A percentile compares a stretch with the other conserved stretches of the same genome.
phyloP scores from a whole-genome alignment of 2,329 filamentous ascomycete species.

The Cadophora sp. region DNA sequence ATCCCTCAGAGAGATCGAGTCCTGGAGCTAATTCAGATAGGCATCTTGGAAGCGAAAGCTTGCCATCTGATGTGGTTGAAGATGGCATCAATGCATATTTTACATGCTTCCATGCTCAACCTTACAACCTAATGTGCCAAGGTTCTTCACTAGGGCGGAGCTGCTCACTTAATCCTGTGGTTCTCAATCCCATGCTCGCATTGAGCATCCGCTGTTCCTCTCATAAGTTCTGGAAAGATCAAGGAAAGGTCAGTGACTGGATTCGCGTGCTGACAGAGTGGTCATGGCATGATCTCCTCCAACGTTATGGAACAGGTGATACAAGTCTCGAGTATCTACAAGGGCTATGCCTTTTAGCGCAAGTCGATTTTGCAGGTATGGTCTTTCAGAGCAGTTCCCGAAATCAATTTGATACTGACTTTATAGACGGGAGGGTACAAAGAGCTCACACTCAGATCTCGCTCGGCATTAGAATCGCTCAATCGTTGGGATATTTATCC shows the following conservation, averaged over 20 bases:
- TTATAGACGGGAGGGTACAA: constrained; percentile 29
- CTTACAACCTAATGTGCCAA: constrained; percentile 27
- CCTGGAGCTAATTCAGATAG: neutral
- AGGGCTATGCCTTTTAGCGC: constrained; percentile 31
- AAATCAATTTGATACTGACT: neutral
- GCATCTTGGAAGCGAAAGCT: neutral
- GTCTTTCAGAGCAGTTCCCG: too few relatives aligned
- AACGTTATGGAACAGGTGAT: constrained; percentile 28
- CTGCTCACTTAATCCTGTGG: constrained; percentile 5
- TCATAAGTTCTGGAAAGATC: constrained; percentile 28
- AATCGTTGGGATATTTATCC: constrained; percentile 27
- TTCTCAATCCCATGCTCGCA: constrained; percentile 32
- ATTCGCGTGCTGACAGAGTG: constrained; percentile 23
- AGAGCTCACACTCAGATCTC: constrained; percentile 32
- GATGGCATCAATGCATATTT: constrained; percentile 31
- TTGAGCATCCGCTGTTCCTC: constrained; percentile 31
- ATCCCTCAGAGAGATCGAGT: neutral
- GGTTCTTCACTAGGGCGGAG: neutral
- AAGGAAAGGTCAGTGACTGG: constrained; percentile 16
- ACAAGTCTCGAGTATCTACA: constrained; percentile 29
- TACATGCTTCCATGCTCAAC: constrained; percentile 32
- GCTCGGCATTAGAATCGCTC: constrained; percentile 28
- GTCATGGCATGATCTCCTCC: constrained; percentile 27
- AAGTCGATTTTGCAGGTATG: constrained; percentile 33
- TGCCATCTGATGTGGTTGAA: constrained; percentile 27